These are phyloP conservation scores for Rhododendron kiyosumense DNA, from an alignment of 148 eudicot genomes.

Conservation along the genomic window DNA sequence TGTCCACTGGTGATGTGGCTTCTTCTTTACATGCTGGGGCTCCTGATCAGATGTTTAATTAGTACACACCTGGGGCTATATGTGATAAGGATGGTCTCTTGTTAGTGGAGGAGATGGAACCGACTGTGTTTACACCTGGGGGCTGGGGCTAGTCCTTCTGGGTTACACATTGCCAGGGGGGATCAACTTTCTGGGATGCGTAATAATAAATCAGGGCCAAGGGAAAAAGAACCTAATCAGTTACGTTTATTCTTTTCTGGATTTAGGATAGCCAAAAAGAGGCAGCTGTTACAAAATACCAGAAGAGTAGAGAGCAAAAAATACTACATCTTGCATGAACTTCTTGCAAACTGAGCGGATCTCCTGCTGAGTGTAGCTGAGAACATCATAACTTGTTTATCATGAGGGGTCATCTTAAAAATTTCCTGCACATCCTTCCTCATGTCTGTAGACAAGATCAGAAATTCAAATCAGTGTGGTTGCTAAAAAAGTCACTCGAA, in stretches of 20 bases:
- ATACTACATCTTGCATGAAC: conserved; percentile 42
- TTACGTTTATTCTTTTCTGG: neutral
- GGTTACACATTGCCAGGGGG: no score
- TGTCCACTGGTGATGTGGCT: no score
- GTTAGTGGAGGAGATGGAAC: no score
- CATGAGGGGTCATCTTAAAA: conserved; percentile 44
- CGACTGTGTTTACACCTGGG: no score
- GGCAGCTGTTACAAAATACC: neutral
- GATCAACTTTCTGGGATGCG: no score
- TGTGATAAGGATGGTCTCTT: no score
- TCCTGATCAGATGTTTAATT: no score
- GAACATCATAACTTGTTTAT: conserved; percentile 48
- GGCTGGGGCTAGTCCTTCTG: no score
- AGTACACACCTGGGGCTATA: fast-evolving
- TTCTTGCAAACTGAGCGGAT: conserved; percentile 47
- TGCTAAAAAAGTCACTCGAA: neutral
- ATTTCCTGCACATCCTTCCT: conserved; percentile 42
- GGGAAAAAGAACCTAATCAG: neutral
- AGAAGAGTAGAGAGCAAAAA: neutral
- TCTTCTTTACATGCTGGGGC: no score
- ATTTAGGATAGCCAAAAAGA: neutral
- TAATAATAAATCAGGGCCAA: no score
- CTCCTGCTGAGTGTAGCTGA: conserved; percentile 45
- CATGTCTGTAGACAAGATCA: conserved; percentile 23
- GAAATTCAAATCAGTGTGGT: neutral